Base-by-base conservation (phyloP, 805 yeast species). In the Zygotorulaspora danielsina region DNA sequence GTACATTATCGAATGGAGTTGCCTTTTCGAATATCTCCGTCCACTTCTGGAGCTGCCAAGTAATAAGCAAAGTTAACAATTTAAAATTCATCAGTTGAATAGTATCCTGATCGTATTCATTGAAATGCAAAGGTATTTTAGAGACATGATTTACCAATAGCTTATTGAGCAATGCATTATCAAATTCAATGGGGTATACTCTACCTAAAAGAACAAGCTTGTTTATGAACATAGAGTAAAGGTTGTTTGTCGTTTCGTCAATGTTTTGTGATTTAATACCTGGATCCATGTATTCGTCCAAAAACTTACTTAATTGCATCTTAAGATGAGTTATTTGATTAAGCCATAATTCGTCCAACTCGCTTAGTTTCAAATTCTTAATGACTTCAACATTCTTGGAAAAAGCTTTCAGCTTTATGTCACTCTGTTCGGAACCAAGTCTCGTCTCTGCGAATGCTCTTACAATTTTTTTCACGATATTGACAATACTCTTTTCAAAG, bases 1-100 rank as follows among this genome's bases (percentile, higher is more conserved):
- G 19, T 11, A 21, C 30, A 7, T 22, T 19, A 18, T 29, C 32
- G 11, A 22, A 34, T 6, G 33, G 19, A 7, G 35, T 5, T 5
- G 46, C 25, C 37, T 40, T 45, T 17, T 48, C 45, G 8, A 59
- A 32, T 15, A 55, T 45, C 10, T 51, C 54, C 2, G 45, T 42
- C 64, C 64, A 61, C 34, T 48, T 50, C 27, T 57, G 56, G 28
- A 60, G 34, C 32, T 54, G 48, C 62, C 65, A 57, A 6, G 59
- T 45, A 11, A 48, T 53, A 9, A 54, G 27, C 16, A 58, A 30
- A 2, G 55, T 49, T 15, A 61, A 43, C 24, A 60, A 18, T 34
- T 49, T 59, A 30, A 60, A 55, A 39, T 57, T 45, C 13, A 57
- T 40, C n/a, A 41, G 38, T 19, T 36, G 20, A 2, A 48, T 21